phyloP scores from a whole-genome alignment of 768 basidiomycete genomes.

The Mycena chlorophos region DNA sequence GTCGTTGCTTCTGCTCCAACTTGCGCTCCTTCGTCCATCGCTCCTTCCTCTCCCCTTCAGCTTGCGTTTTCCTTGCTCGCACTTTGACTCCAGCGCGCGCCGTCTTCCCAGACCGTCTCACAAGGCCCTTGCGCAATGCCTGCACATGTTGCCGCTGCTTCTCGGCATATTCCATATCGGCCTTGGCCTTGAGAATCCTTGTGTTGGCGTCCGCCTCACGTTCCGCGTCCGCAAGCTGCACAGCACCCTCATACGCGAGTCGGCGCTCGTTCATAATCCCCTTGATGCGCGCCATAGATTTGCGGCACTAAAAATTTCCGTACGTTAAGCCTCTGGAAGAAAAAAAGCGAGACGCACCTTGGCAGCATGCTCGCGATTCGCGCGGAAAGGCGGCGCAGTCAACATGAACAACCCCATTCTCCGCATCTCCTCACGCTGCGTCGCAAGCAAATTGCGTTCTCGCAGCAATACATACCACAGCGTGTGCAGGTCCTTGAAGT shows the following conservation, averaged over 20 bases:
- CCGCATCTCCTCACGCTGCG: constrained; percentile 78
- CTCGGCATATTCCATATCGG: constrained; percentile 25
- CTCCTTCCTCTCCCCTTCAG: constrained; percentile 7
- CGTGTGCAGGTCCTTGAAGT: constrained; percentile 89
- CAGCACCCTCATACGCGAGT: constrained; percentile 75
- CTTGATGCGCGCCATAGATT: constrained; percentile 97
- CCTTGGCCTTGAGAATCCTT: constrained; percentile 30
- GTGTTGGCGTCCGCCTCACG: constrained; percentile 23
- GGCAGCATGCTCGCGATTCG: constrained; percentile 35
- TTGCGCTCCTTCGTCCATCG: constrained; percentile 24
- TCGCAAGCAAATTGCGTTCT: constrained; percentile 88
- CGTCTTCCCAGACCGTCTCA: background rate
- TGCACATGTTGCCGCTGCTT: constrained; percentile 11
- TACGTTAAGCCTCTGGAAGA: constrained; percentile 1
- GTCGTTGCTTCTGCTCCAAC: constrained; percentile 9
- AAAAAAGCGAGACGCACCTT: constrained; percentile 38
- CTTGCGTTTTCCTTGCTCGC: background rate
- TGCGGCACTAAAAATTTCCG: constrained; percentile 64
- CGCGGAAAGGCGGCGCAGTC: background rate
- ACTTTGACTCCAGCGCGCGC: constrained; percentile 11
- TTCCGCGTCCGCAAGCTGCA: constrained; percentile 41
- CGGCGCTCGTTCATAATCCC: constrained; percentile 88
- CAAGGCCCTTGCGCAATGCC: constrained; percentile 8
- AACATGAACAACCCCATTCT: constrained; percentile 44
- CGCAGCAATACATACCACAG: constrained; percentile 90